phyloP scores from a whole-genome alignment of 1,139 yeast genomes.

The Yamadazyma friedrichii region DNA sequence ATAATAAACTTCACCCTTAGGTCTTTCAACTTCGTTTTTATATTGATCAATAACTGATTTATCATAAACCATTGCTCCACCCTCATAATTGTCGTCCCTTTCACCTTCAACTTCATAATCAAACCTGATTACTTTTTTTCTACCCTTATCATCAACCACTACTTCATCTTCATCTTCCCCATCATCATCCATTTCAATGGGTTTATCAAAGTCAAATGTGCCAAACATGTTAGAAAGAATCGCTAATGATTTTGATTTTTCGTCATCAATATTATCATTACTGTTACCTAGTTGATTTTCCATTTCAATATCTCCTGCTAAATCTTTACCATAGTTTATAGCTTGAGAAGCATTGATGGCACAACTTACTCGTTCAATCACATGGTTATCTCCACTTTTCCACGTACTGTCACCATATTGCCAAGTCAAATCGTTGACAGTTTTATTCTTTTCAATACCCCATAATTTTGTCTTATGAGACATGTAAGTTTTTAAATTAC shows the following conservation, averaged over 20 bases:
- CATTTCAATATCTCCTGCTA: constrained; percentile 19
- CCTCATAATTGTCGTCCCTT: constrained; percentile 15
- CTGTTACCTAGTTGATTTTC: constrained; percentile 5
- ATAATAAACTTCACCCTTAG: constrained; percentile 34
- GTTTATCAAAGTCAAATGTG: constrained; percentile 60
- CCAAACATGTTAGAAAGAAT: constrained; percentile 54
- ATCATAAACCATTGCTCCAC: constrained; percentile 10
- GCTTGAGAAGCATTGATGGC: constrained; percentile 26
- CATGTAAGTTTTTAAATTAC: constrained; percentile 56
- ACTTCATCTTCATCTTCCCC: constrained; percentile 39
- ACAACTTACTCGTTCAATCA: constrained; percentile 54
- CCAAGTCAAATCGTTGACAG: constrained; percentile 60
- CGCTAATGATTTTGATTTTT: constrained; percentile 32
- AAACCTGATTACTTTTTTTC: constrained; percentile 30
- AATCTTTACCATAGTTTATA: constrained; percentile 17
- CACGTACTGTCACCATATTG: constrained; percentile 66
- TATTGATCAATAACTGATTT: constrained; percentile 23
- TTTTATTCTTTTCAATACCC: constrained; percentile 78
- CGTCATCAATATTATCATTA: constrained; percentile 26
- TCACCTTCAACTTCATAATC: constrained; percentile 40
- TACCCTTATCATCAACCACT: constrained; percentile 49
- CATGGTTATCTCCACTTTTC: constrained; percentile 82
- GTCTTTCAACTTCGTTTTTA: constrained; percentile 20
- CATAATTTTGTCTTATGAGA: constrained; percentile 76
- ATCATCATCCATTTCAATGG: constrained; percentile 53